Base-by-base conservation (phyloP, 148 eudicot species). In the Rhododendron williamsianum region DNA sequence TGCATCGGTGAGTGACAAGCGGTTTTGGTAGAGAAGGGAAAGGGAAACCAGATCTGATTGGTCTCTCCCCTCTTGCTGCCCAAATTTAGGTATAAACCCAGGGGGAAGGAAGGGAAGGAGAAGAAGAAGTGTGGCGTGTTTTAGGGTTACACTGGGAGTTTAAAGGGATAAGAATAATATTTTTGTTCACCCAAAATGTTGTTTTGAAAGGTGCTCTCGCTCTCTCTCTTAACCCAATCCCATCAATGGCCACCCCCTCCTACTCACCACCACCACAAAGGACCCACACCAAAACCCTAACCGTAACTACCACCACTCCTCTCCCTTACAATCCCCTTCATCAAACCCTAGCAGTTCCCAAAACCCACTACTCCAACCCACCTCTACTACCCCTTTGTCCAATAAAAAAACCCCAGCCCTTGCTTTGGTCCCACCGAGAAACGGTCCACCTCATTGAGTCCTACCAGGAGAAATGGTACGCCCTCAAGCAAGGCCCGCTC, bases 381-480 rank as follows among this genome's bases (percentile, higher is more conserved):
- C 18, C 65, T 80, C 82, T 27, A 35, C 82, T 1, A 21, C 67
- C 3, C 43, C 67, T 52, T 63, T 30, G 3, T 49, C 54, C 54
- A 49, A 7, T 8, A 91, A 88, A 76, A 76, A 90, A 90, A 65
- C 78, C 90, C 38, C 90, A 71, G 30, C 89, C 93, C 9, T 81
- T 88, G 9, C 90, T 92, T 0, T 95, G 98, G 98, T 84, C 93
- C 18, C 93, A 91, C 85, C 90, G 89, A 77, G 98, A 95, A 84
- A 95, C 97, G n/a, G 80, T 91, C 46, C 90, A 90, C 83, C 91
- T 95, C 21, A 95, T 95, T 90, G 87, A 86, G 82, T 89, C 98
- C 41, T 95, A 95, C 87, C 96, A 92, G 76, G 92, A 93, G 35
- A 33, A 1, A 33, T 33, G 35, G 35, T 94, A 93, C 88, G 89